Conservation (phyloP, 2,329 filamentous ascomycete genomes). For the Paraconiothyrium brasiliense region DNA sequence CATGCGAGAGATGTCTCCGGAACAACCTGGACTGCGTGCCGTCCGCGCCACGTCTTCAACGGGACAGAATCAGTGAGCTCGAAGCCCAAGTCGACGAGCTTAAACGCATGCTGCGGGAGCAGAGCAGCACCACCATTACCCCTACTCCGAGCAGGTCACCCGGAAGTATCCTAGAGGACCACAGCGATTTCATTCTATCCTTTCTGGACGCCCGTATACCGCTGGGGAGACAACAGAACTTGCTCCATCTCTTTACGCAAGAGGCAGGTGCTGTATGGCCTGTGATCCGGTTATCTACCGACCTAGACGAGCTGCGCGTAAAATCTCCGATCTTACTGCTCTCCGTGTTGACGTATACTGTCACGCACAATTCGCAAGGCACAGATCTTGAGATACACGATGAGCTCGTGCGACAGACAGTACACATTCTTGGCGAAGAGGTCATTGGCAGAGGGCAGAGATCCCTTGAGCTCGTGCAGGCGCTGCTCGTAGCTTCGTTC, state of each 20-base stretch:
- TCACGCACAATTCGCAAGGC: constrained; percentile 33
- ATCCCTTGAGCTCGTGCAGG: constrained; percentile 40
- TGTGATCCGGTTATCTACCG: constrained; percentile 23
- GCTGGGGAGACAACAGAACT: constrained; percentile 28
- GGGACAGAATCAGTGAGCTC: constrained; percentile 38
- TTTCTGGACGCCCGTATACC: constrained; percentile 35
- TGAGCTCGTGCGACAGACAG: constrained; percentile 34
- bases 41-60: constrained; percentile 38
- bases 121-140: constrained; percentile 21
- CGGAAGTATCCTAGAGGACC: constrained; percentile 24
- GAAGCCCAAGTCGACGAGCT: constrained; percentile 37
- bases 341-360: constrained; percentile 28
- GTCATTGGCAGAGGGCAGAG: constrained; percentile 35
- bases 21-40: constrained; percentile 34
- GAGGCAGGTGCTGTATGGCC: constrained; percentile 34
- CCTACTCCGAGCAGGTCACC: constrained; percentile 29
- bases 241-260: constrained; percentile 28
- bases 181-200: constrained; percentile 28
- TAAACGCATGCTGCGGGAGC: constrained; percentile 25
- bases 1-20: constrained; percentile 37
- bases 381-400: constrained; percentile 34
- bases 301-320: constrained; percentile 28
- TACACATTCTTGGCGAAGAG: constrained; percentile 33
- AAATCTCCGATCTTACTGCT: constrained; percentile 37
- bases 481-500: constrained; percentile 33